Evolutionary conservation across 2,329 filamentous ascomycete species (phyloP), one percentile per base, ranked within the genome.

Genomic region (Botrytis porri): DNA sequence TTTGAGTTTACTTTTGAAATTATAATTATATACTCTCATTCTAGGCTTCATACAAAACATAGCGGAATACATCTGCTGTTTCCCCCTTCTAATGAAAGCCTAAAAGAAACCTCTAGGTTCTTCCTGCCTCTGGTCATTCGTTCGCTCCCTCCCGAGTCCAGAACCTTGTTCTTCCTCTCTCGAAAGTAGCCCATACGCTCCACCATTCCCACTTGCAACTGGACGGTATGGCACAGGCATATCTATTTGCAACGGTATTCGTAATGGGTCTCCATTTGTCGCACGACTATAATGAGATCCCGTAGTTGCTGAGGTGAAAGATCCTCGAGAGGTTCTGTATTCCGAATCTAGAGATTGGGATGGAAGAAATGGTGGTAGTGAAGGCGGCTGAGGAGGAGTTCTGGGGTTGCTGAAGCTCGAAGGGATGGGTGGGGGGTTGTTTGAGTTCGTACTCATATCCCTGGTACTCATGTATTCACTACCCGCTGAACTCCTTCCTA

Each of bases 241-340:
- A 41, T 67, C 45, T 20, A 54, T 9, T 12, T 18, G 25, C 9
- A 29, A 9, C 25, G 64, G 45, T 8, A 16, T 29, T 7, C n/a
- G 45, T 20, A 67, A 35, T 1, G 35, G 35, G 14, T 54, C 64
- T 45, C 45, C 64, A 10, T 25, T 57, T 18, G 64, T 67, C 45
- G 35, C 48, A 16, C 64, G 64, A 29, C 64, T 67, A 41, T 67
- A 67, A 22, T 48, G 35, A 10, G 64, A 67, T 14, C 64, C 64
- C 16, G 45, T 29, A 4, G 35, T 29, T 41, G 7, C 35, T 3
- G 65, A 69, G 5, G 37, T 18, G n/a, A 69, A 57, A 14, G 65
- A 69, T 16, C 18, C 9, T 41, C 18, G 7, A 0, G 65, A 57
- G n/a, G 4, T 25, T 41, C 18, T 37, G 12, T 41, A 29, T 12